Evolutionary conservation across 1,284 basidiomycete genomes (phyloP), one percentile per base, ranked within the genome.

Genomic region (Naganishia liquefaciens): DNA sequence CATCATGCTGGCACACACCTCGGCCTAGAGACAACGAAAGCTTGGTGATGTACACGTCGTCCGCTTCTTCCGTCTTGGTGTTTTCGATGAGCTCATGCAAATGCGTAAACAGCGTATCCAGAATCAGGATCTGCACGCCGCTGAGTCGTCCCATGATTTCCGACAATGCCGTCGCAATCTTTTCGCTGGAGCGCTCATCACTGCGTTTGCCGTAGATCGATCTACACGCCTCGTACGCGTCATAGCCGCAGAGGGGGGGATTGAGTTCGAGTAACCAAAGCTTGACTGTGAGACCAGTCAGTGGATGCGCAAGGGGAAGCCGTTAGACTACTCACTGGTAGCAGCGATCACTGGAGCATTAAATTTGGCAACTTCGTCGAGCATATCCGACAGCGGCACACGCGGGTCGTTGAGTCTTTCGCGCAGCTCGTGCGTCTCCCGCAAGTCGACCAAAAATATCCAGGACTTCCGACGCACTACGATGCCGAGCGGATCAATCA

Each of bases 161-260:
- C 63, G 85, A 82, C 17, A 65, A 30, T 19, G 51, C 49, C 23
- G 50, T 37, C 19, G 43, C 9, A 23, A 97, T 75, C 54, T 88
- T 88, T 70, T 87, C 84, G 51, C 85, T 83, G 33, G 83, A 83
- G 42, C 86, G 87, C 54, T 84, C 81, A 63, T 83, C 80, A 4
- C 74, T 74, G 27, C 86, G 83, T 63, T 90, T 85, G 42, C 83
- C 84, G 73, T 94, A 94, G 13, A 94, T 72, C 69, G 87, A 88
- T 69, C 90, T 84, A 68, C 93, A 83, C 39, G 93, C 91, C 62
- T 93, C 91, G 90, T 91, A 95, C 44, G 89, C 87, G 72, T 95
- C 91, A 82, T 89, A 81, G 11, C 85, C 86, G 37, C 93, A 76
- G 5, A 78, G 73, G 30, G 92, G 90, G 10, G 90, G 90, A 74